Percentiles rank a stretch among this genome's conserved stretches.
These are phyloP conservation scores for Irpex lacteus DNA, from an alignment of 1,284 basidiomycete genomes.

Conservation along the genomic window DNA sequence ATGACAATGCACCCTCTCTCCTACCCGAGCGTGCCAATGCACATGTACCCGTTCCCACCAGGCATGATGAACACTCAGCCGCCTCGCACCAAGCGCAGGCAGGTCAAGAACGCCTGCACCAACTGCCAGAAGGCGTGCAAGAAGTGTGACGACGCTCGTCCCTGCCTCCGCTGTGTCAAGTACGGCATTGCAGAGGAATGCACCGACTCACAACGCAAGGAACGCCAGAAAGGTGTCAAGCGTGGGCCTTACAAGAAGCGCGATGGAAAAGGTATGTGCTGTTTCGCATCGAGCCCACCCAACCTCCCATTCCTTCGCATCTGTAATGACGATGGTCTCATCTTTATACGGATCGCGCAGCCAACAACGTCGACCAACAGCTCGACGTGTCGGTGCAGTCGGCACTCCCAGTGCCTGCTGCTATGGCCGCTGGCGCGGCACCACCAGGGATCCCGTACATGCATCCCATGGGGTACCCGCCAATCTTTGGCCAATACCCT, in stretches of 20 bases:
- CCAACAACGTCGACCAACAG: constrained; percentile 50
- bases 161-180: constrained; percentile 83
- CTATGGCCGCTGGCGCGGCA: constrained; percentile 36
- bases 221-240: constrained; percentile 84
- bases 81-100: constrained; percentile 71
- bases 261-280: constrained; percentile 72
- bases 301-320: constrained; percentile 14
- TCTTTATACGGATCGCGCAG: constrained; percentile 42
- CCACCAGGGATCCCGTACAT: constrained; percentile 45
- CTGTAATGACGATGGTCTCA: constrained; percentile 17
- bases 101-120: constrained; percentile 89
- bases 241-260: constrained; percentile 92
- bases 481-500: constrained; percentile 50
- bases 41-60: constrained; percentile 63
- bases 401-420: constrained; percentile 41
- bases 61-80: constrained; percentile 44
- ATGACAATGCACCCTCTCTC: constrained; percentile 51
- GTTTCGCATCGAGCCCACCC: constrained; percentile 11
- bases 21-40: constrained; percentile 56
- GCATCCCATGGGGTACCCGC: constrained; percentile 33
- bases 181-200: constrained; percentile 81
- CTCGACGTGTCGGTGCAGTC: constrained; percentile 44
- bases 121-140: constrained; percentile 90
- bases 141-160: constrained; percentile 85
- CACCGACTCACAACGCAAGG: constrained; percentile 79